Conservation (phyloP, 1,284 basidiomycete genomes). For the Cutaneotrichosporon daszewskae region DNA sequence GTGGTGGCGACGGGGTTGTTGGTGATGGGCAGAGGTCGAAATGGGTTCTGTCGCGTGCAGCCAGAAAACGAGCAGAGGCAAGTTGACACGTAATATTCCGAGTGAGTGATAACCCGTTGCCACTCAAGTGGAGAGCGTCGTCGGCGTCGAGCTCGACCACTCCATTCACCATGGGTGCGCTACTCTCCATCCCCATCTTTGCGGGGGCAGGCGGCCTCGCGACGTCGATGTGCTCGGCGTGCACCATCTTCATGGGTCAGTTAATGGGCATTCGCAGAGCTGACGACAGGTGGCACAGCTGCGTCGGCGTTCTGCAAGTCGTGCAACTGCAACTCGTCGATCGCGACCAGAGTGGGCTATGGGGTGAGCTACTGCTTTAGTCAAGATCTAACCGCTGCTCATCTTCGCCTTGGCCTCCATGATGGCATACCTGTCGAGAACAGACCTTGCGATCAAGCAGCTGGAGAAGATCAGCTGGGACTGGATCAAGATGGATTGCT, state of each 20-base stretch:
- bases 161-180: slow-evolving; percentile 60
- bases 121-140: no score
- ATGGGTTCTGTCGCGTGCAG: no score
- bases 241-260: slow-evolving; percentile 53
- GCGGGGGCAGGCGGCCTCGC: slow-evolving; percentile 67
- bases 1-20: slow-evolving; percentile 1
- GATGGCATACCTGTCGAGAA: slow-evolving; percentile 93
- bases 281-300: slow-evolving; percentile 44
- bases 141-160: not conserved
- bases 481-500: slow-evolving; percentile 97
- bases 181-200: slow-evolving; percentile 80
- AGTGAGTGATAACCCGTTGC: not conserved
- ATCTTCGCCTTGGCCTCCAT: slow-evolving; percentile 96
- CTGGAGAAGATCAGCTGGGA: slow-evolving; percentile 92
- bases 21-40: no score
- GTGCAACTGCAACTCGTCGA: slow-evolving; percentile 98
- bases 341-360: slow-evolving; percentile 94
- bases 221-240: slow-evolving; percentile 71
- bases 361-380: slow-evolving; percentile 56
- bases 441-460: slow-evolving; percentile 75
- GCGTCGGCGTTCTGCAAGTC: slow-evolving; percentile 98
- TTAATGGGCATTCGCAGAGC: slow-evolving; percentile 55
- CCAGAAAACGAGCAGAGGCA: not conserved
- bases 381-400: slow-evolving; percentile 54
- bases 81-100: not conserved